Evolutionary conservation across 176 grass and related monocot genomes (phyloP), one percentile per base, ranked within the genome.

Genomic region (Cocos nucifera): DNA sequence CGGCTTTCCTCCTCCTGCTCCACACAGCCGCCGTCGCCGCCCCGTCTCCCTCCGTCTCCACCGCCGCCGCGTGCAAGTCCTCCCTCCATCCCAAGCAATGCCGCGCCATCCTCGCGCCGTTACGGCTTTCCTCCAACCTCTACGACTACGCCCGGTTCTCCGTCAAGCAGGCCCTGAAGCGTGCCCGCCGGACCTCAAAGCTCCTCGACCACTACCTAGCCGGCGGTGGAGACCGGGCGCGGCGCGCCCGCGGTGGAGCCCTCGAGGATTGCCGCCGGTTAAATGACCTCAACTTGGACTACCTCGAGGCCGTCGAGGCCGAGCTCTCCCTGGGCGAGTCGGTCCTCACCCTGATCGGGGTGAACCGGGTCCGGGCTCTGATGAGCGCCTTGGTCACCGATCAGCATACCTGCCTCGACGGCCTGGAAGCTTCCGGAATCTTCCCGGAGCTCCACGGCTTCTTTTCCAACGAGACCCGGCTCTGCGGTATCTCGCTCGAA

Each of bases 321-420:
- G 69, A 69, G 66, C 54, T 68, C 7, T 30, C 62, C 27, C 67
- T 5, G 20, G 28, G 28, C 28, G 28, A 30, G 28, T 30, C 5
- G 28, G 28, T 30, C 28, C 28, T 30, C 28, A 30, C 4, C 0
- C 28, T 4, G 28, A 5, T 4, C 28, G 28, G 5, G 0, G 28
- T 6, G 28, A 6, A 30, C 28, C 28, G 28, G 28, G 28, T 30
- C 5, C 28, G 28, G 5, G 28, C 28, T 30, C 28, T 30, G 4
- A 30, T 30, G 28, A 30, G 28, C 28, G 28, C 28, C 28, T 6
- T 30, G 28, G 28, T 30, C 28, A 30, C 28, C 28, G 7, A 30
- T 4, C 28, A 30, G 28, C 28, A 30, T 0, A 30, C 28, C 28
- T 30, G 28, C 28, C 6, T 30, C 28, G 28, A 30, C 28, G 28